Percentiles rank a stretch among this genome's conserved stretches.
Conservation (phyloP, 108 stramenopile genomes). For the Nitzschia sp. region DNA sequence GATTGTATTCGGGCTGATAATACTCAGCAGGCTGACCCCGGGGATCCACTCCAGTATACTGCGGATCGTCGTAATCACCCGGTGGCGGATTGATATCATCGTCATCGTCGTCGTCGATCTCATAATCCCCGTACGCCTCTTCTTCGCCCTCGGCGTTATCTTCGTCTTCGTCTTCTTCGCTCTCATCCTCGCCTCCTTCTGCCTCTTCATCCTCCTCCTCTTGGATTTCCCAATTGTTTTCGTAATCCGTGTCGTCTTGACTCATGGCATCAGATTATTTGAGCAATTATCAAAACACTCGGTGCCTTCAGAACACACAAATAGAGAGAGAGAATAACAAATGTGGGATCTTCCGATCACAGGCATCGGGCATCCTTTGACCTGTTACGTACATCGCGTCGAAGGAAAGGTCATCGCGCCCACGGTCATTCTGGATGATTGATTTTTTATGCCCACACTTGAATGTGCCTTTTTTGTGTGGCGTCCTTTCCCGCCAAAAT, state of each 20-base stretch:
- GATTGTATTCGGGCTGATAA: slow-evolving; percentile 10
- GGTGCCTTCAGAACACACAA: too few species aligned
- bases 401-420: too few species aligned
- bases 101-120: slow-evolving; percentile 1
- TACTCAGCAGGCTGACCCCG: slow-evolving; percentile 16
- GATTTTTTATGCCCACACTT: too few species aligned
- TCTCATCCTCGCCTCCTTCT: not conserved
- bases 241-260: not conserved
- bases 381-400: too few species aligned
- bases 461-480: too few species aligned
- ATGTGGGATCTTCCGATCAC: too few species aligned
- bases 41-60: slow-evolving; percentile 2
- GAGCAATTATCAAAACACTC: too few species aligned
- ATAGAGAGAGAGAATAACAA: too few species aligned
- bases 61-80: not conserved
- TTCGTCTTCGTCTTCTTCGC: not conserved
- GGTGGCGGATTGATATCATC: not conserved
- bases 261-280: too few species aligned
- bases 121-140: not conserved
- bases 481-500: too few species aligned
- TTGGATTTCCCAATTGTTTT: slow-evolving; percentile 6
- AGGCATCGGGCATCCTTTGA: too few species aligned
- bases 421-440: too few species aligned
- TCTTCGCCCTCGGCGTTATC: not conserved
- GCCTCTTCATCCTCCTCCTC: slow-evolving; percentile 2